Evolutionary conservation across 352 stramenopile genomes (phyloP).

Genomic region (Globisporangium megalacanthum): DNA sequence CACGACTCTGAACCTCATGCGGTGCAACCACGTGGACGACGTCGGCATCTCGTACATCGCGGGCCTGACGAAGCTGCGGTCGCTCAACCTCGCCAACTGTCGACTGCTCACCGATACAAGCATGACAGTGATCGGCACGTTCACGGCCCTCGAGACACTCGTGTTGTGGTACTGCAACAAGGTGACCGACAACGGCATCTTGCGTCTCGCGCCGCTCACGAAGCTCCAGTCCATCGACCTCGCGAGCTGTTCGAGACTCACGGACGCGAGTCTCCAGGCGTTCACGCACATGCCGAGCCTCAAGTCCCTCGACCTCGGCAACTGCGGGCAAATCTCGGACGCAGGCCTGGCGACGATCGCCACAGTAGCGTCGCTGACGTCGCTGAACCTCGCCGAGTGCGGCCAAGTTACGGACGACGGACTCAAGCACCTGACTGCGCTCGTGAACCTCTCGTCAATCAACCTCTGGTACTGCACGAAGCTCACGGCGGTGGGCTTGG

Average conservation of each 20-base stretch:
- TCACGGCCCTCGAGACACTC: constrained; percentile 52
- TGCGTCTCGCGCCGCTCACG: constrained; percentile 27
- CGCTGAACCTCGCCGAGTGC: constrained; percentile 69
- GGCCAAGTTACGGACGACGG: constrained; percentile 61
- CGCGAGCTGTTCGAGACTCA: constrained; percentile 68
- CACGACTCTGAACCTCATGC: constrained; percentile 77
- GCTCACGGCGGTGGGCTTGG: constrained; percentile 46
- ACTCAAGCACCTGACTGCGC: constrained; percentile 35
- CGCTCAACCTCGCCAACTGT: constrained; percentile 78
- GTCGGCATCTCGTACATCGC: constrained; percentile 37
- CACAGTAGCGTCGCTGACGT: constrained; percentile 47
- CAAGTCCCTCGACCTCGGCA: constrained; percentile 70
- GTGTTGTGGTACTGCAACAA: constrained; percentile 86
- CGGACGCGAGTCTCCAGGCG: constrained; percentile 38
- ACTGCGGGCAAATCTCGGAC: constrained; percentile 71
- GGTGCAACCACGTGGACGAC: constrained; percentile 70
- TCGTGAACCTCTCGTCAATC: constrained; percentile 49
- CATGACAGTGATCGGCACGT: constrained; percentile 31
- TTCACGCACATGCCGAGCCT: constrained; percentile 52
- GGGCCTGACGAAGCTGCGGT: constrained; percentile 41
- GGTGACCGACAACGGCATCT: constrained; percentile 58
- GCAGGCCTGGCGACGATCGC: constrained; percentile 43
- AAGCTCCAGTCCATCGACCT: constrained; percentile 68
- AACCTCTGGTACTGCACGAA: constrained; percentile 84
- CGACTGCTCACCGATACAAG: constrained; percentile 63